Percentiles rank a stretch among this genome's conserved stretches.
These are phyloP conservation scores for Plectosphaerella cucumerina DNA, from an alignment of 2,329 filamentous ascomycete genomes.

Conservation along the genomic window DNA sequence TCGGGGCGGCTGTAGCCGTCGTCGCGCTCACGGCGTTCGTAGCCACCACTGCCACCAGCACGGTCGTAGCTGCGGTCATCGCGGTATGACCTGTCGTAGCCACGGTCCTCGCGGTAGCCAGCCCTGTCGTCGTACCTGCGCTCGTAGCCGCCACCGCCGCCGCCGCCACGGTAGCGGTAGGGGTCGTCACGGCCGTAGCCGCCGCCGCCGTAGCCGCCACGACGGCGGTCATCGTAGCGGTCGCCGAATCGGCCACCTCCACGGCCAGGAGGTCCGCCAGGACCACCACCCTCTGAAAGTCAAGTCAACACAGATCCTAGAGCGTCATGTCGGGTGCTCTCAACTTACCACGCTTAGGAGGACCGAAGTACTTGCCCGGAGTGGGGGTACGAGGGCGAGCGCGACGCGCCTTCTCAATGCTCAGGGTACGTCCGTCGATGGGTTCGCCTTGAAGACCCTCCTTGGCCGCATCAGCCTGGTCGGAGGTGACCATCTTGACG, in stretches of 20 bases:
- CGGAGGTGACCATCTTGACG: conserved; percentile 96
- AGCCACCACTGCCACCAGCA: conserved; percentile 26
- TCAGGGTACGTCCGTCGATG: conserved; percentile 91
- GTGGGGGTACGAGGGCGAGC: conserved; percentile 93
- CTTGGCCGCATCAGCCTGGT: conserved; percentile 94
- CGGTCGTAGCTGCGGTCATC: conserved; percentile 44
- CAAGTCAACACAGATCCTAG: conserved; percentile 4
- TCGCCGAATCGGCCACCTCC: conserved; percentile 42
- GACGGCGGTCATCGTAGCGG: conserved; percentile 62
- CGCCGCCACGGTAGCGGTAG: conserved; percentile 49
- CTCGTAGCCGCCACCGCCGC: conserved; percentile 38
- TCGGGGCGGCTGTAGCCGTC: conserved; percentile 18
- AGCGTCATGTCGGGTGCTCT: neutral
- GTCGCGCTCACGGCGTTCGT: conserved; percentile 55
- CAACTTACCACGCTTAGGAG: conserved; percentile 87
- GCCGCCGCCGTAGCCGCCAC: conserved; percentile 52
- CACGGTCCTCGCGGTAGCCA: conserved; percentile 43
- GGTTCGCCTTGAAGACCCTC: conserved; percentile 93
- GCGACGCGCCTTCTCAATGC: conserved; percentile 98
- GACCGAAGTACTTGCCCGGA: conserved; percentile 98
- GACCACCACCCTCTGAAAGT: conserved; percentile 31
- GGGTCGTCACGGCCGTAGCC: conserved; percentile 49
- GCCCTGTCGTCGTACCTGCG: conserved; percentile 33
- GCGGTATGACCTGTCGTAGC: conserved; percentile 39
- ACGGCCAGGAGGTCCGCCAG: conserved; percentile 41